Base-by-base conservation (phyloP, 2,329 filamentous ascomycete genomes). In the Anisogramma anomala region DNA sequence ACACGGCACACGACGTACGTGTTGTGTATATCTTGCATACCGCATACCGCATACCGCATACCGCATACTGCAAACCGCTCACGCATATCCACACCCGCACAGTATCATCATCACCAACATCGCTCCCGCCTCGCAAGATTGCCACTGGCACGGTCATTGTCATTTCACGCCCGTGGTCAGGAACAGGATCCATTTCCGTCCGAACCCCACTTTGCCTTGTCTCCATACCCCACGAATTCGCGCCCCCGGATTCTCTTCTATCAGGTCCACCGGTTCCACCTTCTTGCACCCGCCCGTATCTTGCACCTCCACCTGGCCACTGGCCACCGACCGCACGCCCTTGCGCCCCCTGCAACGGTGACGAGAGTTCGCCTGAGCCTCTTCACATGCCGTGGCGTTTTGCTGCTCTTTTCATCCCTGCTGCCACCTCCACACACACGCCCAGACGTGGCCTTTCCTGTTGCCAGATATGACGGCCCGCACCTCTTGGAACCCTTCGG, bases 381-480 rank as follows among this genome's bases (percentile, higher is more conserved):
- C 35, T 27, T 41, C 39, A 42, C 43, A 39, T 46, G 40, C 33
- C 43, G 33, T 39, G 40, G 31, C 32, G 39, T 36, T 23, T 9
- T 23, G 22, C 22, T 6, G 5, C 27, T 22, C 18, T 36, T 32
- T 38, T 32, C 35, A 35, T 32, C 36, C 30, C 30, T 32, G 27
- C 8, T 14, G 28, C 33, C 31, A 33, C 43, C 25, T 25, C 43
- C 27, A 27, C n/a, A n/a, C n/a, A 27, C 27, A 3, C 27, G 14
- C 8, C 27, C 27, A 30, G 14, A 30, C 27, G 13, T 30, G 35
- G 17, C 38, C 23, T 37, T 23, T 17, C 20, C 30, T 20, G 15
- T 41, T 19, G 17, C 32, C 17, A 39, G 23, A 39, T 42, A 34
- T 43, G 31, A 42, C 39, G 39, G 33, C 43, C 39, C 39, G 43